Evolutionary conservation across 1,284 basidiomycete genomes (phyloP), one percentile per base, ranked within the genome.

Genomic region (Papiliotrema flavescens): DNA sequence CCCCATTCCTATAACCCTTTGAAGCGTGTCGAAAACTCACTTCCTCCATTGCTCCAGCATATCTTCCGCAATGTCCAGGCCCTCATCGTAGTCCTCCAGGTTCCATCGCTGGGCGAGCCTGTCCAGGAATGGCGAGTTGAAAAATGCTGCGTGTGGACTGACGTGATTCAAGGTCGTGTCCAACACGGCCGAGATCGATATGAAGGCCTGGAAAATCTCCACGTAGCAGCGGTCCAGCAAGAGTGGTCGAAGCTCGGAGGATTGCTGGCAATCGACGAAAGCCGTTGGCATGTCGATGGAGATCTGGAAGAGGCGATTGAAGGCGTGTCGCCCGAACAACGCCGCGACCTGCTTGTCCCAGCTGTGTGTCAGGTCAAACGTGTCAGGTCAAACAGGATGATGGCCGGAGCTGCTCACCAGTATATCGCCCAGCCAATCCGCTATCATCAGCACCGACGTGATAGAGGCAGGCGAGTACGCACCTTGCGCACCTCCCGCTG

Each of bases 231-330:
- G 43, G 43, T 45, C 43, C 43, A 45, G 43, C n/a, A 28, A 9
- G 5, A 45, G 19, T 7, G 20, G 19, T 3, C 20, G 19, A 4
- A 45, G 43, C 15, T 45, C 24, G 5, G 43, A 22, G 23, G 15
- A 19, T 9, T 45, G 20, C 15, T 45, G 14, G 23, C 15, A 17
- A 45, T 45, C 43, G 19, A 23, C n/a, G 19, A 45, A 45, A 7
- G 24, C 19, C 19, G 15, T 17, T 5, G 43, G 43, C 19, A 45
- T 22, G 23, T 45, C 43, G 19, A 45, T 28, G 6, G 17, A 15
- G 43, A 45, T 45, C 43, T 45, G 43, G 43, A 45, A 22, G 8
- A 45, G n/a, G 15, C 43, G 43, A 26, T 23, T 45, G 43, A 45
- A 45, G 8, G 43, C n/a, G 43, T 45, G 43, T 45, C 43, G 43